phyloP scores from a whole-genome alignment of 129 eudicot species.

The Arctium lappa region DNA sequence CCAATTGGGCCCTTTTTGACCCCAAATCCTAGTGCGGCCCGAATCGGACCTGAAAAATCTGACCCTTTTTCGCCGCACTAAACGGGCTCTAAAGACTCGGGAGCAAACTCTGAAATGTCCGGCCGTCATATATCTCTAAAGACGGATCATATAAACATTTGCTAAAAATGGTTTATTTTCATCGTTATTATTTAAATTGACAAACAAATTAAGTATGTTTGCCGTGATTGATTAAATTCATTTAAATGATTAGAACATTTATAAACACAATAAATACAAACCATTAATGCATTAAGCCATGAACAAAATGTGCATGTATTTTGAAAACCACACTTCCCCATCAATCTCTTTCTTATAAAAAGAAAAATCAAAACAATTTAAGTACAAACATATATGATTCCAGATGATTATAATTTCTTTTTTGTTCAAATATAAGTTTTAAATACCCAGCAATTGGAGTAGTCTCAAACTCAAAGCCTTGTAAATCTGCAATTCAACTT shows the following conservation, averaged over 20 bases:
- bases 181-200: not conserved
- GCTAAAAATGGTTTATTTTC: not conserved
- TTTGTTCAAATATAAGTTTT: too few relatives aligned
- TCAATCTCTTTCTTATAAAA: too few relatives aligned
- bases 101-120: not conserved
- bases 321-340: too few relatives aligned
- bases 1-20: too few relatives aligned
- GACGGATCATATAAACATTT: not conserved
- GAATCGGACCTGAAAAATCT: not conserved
- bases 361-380: too few relatives aligned
- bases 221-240: not conserved
- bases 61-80: not conserved
- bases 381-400: too few relatives aligned
- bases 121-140: too few relatives aligned
- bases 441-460: not conserved
- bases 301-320: too few relatives aligned
- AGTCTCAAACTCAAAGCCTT: not conserved
- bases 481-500: slow-evolving; percentile 4
- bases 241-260: too few relatives aligned
- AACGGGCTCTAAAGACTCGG: not conserved
- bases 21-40: not conserved
- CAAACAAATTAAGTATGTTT: not conserved
- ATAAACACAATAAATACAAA: not conserved
- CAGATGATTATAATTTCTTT: too few relatives aligned
- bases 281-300: too few relatives aligned